Conservation (phyloP, 2,329 filamentous ascomycete species). For the Trichoderma arundinaceum region DNA sequence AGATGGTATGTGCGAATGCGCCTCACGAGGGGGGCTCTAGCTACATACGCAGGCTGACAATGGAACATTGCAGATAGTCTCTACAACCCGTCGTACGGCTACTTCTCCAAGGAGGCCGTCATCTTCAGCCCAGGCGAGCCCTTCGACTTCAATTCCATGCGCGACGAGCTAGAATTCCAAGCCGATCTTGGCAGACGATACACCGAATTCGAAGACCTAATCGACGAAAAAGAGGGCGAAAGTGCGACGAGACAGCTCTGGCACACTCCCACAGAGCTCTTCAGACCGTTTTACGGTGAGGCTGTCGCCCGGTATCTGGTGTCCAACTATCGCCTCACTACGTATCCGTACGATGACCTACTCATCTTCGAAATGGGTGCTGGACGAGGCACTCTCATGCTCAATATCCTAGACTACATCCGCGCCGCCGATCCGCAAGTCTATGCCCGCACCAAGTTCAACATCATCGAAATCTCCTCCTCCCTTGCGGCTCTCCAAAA, state of each 20-base stretch:
- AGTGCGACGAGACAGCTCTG: conserved; percentile 86
- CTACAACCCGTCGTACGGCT: conserved; percentile 93
- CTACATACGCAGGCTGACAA: neutral
- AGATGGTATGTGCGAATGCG: conserved; percentile 66
- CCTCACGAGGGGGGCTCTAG: neutral
- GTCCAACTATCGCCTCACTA: conserved; percentile 91
- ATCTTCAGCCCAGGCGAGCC: conserved; percentile 93
- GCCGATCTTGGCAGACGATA: conserved; percentile 77
- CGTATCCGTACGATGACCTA: conserved; percentile 94
- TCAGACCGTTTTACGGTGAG: conserved; percentile 95
- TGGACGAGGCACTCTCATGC: conserved; percentile 95
- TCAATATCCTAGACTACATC: conserved; percentile 97
- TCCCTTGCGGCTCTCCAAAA: conserved; percentile 79
- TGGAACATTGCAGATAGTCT: conserved; percentile 70
- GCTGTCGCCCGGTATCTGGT: conserved; percentile 95
- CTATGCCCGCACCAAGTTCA: conserved; percentile 90
- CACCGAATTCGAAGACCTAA: conserved; percentile 83
- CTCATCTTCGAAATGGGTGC: conserved; percentile 99
- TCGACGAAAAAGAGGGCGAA: conserved; percentile 72
- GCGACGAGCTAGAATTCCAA: conserved; percentile 87
- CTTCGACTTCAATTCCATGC: conserved; percentile 82
- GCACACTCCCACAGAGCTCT: conserved; percentile 98
- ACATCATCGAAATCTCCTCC: conserved; percentile 93
- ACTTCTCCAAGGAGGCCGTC: conserved; percentile 94
- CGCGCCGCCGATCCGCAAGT: conserved; percentile 87